Evolutionary conservation across 2,329 filamentous ascomycete species (phyloP).

Genomic region (Verticillium tricorpus): DNA sequence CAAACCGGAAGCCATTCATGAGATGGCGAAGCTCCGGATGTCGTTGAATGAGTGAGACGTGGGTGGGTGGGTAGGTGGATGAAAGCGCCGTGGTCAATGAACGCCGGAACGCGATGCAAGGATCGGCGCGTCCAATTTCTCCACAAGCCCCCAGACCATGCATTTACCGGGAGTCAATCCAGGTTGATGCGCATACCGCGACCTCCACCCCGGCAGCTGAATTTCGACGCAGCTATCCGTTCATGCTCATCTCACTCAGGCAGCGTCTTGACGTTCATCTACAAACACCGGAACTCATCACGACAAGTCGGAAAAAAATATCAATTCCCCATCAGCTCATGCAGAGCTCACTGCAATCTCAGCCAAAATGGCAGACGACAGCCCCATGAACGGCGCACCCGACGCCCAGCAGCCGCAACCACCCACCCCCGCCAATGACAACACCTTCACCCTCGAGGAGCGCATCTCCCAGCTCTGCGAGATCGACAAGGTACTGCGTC

Average conservation of each 20-base stretch:
- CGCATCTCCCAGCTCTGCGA: constrained; percentile 76
- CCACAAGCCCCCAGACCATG: not conserved
- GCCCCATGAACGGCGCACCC: constrained; percentile 13
- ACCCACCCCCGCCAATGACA: not conserved
- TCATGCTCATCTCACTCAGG: not conserved
- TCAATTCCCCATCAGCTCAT: not conserved
- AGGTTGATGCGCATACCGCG: not conserved
- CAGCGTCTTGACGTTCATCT: not conserved
- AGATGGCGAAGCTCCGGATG: not conserved
- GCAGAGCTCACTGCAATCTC: not conserved
- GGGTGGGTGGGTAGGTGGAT: not conserved
- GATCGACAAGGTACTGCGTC: constrained; percentile 59
- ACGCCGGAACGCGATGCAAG: not conserved
- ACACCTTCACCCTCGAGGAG: constrained; percentile 64
- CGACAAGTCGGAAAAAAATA: not conserved
- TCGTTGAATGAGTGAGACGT: not conserved
- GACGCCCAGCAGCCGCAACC: constrained; percentile 32
- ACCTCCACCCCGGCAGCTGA: not conserved
- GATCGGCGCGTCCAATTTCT: not conserved
- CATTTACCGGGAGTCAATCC: not conserved
- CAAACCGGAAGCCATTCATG: not conserved
- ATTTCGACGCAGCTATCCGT: not conserved
- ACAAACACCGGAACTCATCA: not conserved
- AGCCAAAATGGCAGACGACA: constrained; percentile 8
- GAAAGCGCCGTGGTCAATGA: not conserved